Evolutionary conservation across 805 yeast species (phyloP).

Genomic region (Starmerella potacharoeniae): DNA sequence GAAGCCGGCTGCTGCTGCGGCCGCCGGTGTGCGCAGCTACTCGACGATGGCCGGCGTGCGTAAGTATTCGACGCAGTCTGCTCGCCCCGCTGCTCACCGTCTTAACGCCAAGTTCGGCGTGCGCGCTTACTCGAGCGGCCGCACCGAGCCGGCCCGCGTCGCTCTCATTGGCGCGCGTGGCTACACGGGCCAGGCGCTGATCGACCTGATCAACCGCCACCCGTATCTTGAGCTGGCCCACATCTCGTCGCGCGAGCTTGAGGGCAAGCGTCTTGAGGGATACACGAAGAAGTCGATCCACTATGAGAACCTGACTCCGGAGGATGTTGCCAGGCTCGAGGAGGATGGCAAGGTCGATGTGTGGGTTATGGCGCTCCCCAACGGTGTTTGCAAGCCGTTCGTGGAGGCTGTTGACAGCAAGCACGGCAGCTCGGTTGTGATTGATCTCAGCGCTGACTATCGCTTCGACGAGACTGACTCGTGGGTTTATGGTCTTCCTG

Average conservation of each 20-base stretch:
- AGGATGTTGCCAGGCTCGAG: slow-evolving; percentile 73
- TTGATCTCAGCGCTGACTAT: slow-evolving; percentile 92
- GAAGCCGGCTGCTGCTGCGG: not conserved
- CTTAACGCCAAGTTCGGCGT: slow-evolving; percentile 21
- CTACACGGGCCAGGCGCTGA: slow-evolving; percentile 87
- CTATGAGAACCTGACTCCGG: slow-evolving; percentile 77
- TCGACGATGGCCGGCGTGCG: slow-evolving; percentile 1
- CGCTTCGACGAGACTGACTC: slow-evolving; percentile 79
- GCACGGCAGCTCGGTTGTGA: slow-evolving; percentile 61
- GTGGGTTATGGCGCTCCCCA: slow-evolving; percentile 99
- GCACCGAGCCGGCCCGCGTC: slow-evolving; percentile 52
- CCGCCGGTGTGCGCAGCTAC: slow-evolving; percentile 3
- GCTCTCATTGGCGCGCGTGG: slow-evolving; percentile 99
- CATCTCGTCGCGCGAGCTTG: slow-evolving; percentile 90
- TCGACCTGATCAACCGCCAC: slow-evolving; percentile 74
- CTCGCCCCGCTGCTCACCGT: too few relatives aligned
- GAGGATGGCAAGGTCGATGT: slow-evolving; percentile 69
- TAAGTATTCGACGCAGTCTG: not conserved
- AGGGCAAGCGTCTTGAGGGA: slow-evolving; percentile 76
- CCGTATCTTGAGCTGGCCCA: slow-evolving; percentile 80
- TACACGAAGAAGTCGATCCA: slow-evolving; percentile 70
- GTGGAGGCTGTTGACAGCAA: slow-evolving; percentile 33
- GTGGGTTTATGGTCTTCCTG: slow-evolving; percentile 96
- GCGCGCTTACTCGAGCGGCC: slow-evolving; percentile 2
- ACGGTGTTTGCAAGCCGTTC: slow-evolving; percentile 73